Evolutionary conservation across 2,329 filamentous ascomycete genomes (phyloP), one percentile per base, ranked within the genome.

Genomic region (Trichoderma oligosporum): DNA sequence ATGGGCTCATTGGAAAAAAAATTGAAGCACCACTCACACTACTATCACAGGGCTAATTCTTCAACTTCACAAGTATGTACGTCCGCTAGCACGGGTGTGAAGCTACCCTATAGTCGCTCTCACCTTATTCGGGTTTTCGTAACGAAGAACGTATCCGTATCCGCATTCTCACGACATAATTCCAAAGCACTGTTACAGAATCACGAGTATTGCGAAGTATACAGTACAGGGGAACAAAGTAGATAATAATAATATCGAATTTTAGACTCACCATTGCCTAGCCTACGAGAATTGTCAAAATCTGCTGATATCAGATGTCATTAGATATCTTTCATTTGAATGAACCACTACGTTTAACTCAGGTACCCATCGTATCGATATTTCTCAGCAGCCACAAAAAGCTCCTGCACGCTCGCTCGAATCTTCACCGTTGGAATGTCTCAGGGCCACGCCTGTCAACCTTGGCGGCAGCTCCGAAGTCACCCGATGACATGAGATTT

Each of bases 401-500:
- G 5, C 9, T 20, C n/a, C 31, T 9, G n/a, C 11, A 14, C 16
- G 2, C n/a, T n/a, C n/a, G n/a, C n/a, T n/a, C n/a, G 14, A 5
- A 39, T 22, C 14, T 22, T 54, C 39, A 35, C 49, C 38, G 27
- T 31, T 16, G 27, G 22, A 29, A 2, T 29, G 33, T 27, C 39
- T 55, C 51, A 11, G 11, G n/a, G 47, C 35, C 31, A 7, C 22
- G n/a, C 52, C 25, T 29, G 31, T 24, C 39, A 38, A 38, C 24
- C 22, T 8, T 22, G 16, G 39, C 41, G 52, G 33, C 27, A 22
- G 52, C 42, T 24, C 52, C 39, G 41, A 55, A 45, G 52, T 55
- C 52, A 27, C 39, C 36, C 52, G 41, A 55, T 46, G 41, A 38
- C 41, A 55, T 46, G 52, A 46, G 29, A n/a, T 46, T 52, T 46